Conservation (phyloP, 768 basidiomycete species). For the Mycena latifolia region DNA sequence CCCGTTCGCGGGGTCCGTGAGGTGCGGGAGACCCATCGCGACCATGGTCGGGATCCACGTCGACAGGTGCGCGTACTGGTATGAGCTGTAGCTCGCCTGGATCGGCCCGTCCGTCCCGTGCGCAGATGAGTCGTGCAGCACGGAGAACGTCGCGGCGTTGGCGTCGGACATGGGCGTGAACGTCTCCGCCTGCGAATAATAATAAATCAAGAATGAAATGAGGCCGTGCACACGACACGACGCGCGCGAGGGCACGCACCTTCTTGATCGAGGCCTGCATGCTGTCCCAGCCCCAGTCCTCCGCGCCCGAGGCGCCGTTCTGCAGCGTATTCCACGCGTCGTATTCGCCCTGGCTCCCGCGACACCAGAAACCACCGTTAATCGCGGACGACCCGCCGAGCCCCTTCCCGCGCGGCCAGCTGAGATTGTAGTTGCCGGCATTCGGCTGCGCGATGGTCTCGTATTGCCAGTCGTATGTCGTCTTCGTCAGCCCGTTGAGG, state of each 20-base stretch:
- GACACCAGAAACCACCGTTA: slow-evolving; percentile 45
- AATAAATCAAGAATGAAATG: neutral
- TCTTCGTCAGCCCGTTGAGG: slow-evolving; percentile 27
- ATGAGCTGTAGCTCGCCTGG: slow-evolving; percentile 34
- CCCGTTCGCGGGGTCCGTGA: slow-evolving; percentile 33
- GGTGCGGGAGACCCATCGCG: slow-evolving; percentile 31
- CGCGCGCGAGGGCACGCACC: slow-evolving; percentile 13
- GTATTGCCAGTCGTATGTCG: slow-evolving; percentile 31
- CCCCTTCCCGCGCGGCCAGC: slow-evolving; percentile 37
- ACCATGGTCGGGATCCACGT: slow-evolving; percentile 36
- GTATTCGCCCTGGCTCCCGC: slow-evolving; percentile 41
- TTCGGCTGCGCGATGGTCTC: slow-evolving; percentile 27
- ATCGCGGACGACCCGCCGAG: slow-evolving; percentile 44
- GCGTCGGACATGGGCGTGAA: slow-evolving; percentile 34
- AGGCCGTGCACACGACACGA: too few species aligned
- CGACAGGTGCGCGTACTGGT: slow-evolving; percentile 31
- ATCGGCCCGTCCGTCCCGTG: slow-evolving; percentile 35
- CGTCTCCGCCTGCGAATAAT: slow-evolving; percentile 27
- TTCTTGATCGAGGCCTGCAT: slow-evolving; percentile 48
- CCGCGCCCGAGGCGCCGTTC: slow-evolving; percentile 26
- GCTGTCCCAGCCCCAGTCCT: slow-evolving; percentile 48
- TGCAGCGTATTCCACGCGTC: slow-evolving; percentile 43
- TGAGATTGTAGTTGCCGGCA: slow-evolving; percentile 12
- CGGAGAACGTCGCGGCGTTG: slow-evolving; percentile 22
- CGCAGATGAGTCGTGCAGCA: slow-evolving; percentile 28